Base-by-base conservation (phyloP, 345 rosid species). In the Murraya koenigii region DNA sequence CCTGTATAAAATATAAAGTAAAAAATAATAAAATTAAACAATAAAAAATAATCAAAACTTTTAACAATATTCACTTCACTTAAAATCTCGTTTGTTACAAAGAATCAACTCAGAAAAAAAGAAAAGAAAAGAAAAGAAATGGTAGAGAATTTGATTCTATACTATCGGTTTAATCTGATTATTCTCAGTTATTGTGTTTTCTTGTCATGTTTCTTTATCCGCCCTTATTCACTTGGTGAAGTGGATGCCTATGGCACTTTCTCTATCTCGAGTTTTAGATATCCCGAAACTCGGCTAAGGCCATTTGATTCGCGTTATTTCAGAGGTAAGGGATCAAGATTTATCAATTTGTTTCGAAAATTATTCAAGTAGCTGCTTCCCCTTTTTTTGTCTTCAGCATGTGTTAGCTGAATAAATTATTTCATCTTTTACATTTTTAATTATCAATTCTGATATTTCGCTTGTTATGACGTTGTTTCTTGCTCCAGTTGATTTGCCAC, bases 401-500 rank as follows among this genome's bases (percentile, higher is more conserved):
- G 66, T 26, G 35, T 26, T 15, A 15, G 66, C 66, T 15, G 65
- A 13, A 26, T 28, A 32, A 32, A 30, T 61, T 25, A 23, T 60
- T 25, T 60, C 1, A 23, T 60, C 10, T 23, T 61, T 30, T 28
- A 5, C 14, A 26, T 26, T 13, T 26, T 61, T 13, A 44, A 30
- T 74, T 44, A 44, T 41, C 22, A 61, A 1, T 62, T 36, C 56
- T 64, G 66, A 59, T 44, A 20, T 41, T 47, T 81, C 63, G 30
- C 52, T 72, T 74, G 58, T 44, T 82, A 80, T 60, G 61, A 36
- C 71, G 55, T 44, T 75, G 75, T 85, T 63, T 39, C 25, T 77
- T 83, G 69, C 82, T 83, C 32, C 92, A 96, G 99, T 95, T 79
- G 98, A 94, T 81, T 88, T 96, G 84, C 98, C 98, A 28, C 94